A percentile compares a stretch with the other conserved stretches of the same genome.
Evolutionary conservation across 2,329 filamentous ascomycete species (phyloP).

Genomic region (Chalaropsis thielavioides): DNA sequence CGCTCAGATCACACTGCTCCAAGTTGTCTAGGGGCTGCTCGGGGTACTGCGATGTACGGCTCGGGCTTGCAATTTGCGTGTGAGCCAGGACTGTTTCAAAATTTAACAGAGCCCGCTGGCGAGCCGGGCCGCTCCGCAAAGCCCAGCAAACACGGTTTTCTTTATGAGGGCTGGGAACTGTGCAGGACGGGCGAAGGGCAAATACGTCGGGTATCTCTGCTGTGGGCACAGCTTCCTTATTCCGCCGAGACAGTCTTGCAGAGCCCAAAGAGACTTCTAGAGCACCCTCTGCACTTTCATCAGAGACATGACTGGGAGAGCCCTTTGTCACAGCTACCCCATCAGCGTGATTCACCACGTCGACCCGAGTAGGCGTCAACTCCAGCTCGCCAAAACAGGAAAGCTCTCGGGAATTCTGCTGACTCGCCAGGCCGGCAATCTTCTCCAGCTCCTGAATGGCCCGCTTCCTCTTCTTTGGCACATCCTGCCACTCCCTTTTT

Average conservation of each 20-base stretch:
- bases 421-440: not conserved
- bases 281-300: not conserved
- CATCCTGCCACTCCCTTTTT: conserved; percentile 4
- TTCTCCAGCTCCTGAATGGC: not conserved
- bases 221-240: not conserved
- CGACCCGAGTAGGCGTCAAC: not conserved
- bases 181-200: not conserved
- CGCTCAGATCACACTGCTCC: too few species aligned
- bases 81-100: too few species aligned
- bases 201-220: not conserved
- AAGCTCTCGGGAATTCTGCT: not conserved
- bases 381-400: conserved; percentile 16
- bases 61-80: too few species aligned
- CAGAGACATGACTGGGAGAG: not conserved
- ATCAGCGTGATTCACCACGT: too few species aligned
- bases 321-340: not conserved
- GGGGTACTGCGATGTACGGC: too few species aligned
- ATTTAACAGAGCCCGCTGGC: too few species aligned
- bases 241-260: not conserved
- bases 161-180: not conserved
- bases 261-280: not conserved
- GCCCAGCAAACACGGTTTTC: not conserved
- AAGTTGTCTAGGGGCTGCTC: too few species aligned
- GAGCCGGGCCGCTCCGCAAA: not conserved
- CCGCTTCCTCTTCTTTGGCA: not conserved